Base-by-base conservation (phyloP, 768 basidiomycete genomes). In the Hygrophorus pudorinus region DNA sequence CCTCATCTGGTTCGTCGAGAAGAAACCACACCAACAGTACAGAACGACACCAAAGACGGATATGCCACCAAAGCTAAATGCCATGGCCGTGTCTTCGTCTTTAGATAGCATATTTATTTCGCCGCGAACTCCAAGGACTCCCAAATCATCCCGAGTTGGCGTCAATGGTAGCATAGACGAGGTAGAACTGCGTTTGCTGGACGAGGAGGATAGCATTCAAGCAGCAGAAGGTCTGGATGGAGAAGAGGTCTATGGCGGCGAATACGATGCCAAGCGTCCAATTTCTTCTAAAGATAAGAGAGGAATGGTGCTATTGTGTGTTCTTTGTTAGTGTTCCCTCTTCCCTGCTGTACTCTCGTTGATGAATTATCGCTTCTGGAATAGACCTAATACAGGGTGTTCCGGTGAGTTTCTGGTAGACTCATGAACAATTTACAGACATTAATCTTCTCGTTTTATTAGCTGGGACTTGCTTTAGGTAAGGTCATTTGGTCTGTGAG, bases 381-480 rank as follows among this genome's bases (percentile, higher is more conserved):
- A 30, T 20, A 85, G 83, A 85, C 58, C 69, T 85, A 29, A 78
- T 85, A 42, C 92, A 96, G 63, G 92, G 92, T 34, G 79, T 94
- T 53, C 92, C 92, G 44, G 88, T 96, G 60, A 59, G 81, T 72
- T 35, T 49, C 17, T 42, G 16, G 47, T 45, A 3, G 11, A 29
- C 13, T 10, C 14, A 18, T 10, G 24, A 20, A 21, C 3, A 41
- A 2, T 31, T 11, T 24, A 27, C 5, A 42, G 11, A 4, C 11
- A 11, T n/a, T 12, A n/a, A 12, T 45, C 8, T 12, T 14, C 14
- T 16, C 31, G 24, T 38, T 28, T 48, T 42, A 14, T 28, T 51
- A 89, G 86, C 59, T 89, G 50, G 92, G 93, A 21, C 79, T 98
- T 47, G 93, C 94, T 31, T 75, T 98, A 44, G 85, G 85, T 85